These are phyloP conservation scores for Penicillium odoratum DNA, from an alignment of 495 filamentous ascomycete genomes.

Conservation along the genomic window DNA sequence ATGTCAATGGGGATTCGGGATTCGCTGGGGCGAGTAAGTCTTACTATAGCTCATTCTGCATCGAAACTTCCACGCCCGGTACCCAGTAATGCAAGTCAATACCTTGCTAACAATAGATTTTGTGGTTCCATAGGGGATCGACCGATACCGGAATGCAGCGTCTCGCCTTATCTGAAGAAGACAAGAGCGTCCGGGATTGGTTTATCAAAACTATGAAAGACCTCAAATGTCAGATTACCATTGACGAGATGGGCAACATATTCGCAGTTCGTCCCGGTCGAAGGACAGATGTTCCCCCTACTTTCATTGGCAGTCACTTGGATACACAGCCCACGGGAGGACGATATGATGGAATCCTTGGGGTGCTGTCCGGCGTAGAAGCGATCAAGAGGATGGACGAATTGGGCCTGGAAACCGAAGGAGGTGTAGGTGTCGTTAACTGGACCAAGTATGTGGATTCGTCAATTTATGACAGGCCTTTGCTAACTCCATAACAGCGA, in stretches of 20 bases:
- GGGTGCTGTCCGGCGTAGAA: conserved; percentile 71
- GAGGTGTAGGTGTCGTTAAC: conserved; percentile 70
- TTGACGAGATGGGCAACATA: conserved; percentile 73
- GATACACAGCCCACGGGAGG: conserved; percentile 80
- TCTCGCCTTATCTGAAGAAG: conserved; percentile 67
- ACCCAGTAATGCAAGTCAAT: not conserved
- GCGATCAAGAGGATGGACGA: conserved; percentile 69
- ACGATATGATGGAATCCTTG: conserved; percentile 73
- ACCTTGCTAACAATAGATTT: not conserved
- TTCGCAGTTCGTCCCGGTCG: conserved; percentile 69
- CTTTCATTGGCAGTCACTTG: conserved; percentile 71
- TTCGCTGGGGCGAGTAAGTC: conserved; percentile 64
- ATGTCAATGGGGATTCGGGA: conserved; percentile 65
- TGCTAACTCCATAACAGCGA: conserved; percentile 46
- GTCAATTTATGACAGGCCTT: not conserved
- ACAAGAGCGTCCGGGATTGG: conserved; percentile 74
- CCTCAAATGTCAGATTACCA: conserved; percentile 61
- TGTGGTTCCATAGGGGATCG: conserved; percentile 36
- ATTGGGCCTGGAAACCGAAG: conserved; percentile 65
- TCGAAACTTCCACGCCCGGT: not conserved
- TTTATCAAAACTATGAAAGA: conserved; percentile 64
- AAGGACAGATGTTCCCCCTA: conserved; percentile 55
- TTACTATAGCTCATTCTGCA: not conserved
- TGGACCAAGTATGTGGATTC: conserved; percentile 68
- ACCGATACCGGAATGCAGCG: conserved; percentile 67